Conservation (phyloP, 1,139 yeast species). For the Candida anutae region DNA sequence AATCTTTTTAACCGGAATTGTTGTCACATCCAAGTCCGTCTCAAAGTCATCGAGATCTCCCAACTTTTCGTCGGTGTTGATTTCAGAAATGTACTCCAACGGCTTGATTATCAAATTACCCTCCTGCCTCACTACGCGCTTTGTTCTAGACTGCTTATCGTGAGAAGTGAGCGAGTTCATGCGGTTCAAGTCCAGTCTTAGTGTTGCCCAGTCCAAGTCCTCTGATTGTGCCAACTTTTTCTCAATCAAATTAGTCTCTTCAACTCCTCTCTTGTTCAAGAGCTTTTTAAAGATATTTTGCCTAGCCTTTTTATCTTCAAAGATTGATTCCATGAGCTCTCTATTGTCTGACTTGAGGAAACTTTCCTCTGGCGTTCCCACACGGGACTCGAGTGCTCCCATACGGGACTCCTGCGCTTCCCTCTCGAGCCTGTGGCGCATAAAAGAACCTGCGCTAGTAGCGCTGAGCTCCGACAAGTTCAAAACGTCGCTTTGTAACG, state of each 20-base stretch:
- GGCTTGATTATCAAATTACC: conserved; percentile 64
- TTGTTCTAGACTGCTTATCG: conserved; percentile 65
- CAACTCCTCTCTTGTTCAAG: conserved; percentile 27
- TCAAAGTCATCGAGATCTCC: conserved; percentile 12
- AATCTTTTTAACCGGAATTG: conserved; percentile 17
- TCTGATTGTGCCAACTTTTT: conserved; percentile 25
- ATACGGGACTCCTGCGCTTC: conserved; percentile 18
- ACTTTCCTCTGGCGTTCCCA: conserved; percentile 13
- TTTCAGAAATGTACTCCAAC: conserved; percentile 50
- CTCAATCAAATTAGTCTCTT: conserved; percentile 25
- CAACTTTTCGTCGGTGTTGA: conserved; percentile 33
- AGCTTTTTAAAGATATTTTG: conserved; percentile 50
- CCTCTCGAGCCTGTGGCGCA: conserved; percentile 58
- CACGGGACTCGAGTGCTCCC: conserved; percentile 3
- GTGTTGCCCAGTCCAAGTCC: conserved; percentile 34
- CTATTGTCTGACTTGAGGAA: conserved; percentile 2
- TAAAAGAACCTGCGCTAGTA: conserved; percentile 81
- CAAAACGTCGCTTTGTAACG: conserved; percentile 41
- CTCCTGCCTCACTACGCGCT: conserved; percentile 60
- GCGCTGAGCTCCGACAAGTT: conserved; percentile 68
- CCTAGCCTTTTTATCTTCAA: conserved; percentile 38
- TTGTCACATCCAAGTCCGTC: conserved; percentile 2
- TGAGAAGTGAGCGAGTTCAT: conserved; percentile 64
- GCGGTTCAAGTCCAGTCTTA: conserved; percentile 56
- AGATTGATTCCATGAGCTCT: conserved; percentile 8